Evolutionary conservation across 1,284 basidiomycete species (phyloP).

Genomic region (Fomitopsis palustris): DNA sequence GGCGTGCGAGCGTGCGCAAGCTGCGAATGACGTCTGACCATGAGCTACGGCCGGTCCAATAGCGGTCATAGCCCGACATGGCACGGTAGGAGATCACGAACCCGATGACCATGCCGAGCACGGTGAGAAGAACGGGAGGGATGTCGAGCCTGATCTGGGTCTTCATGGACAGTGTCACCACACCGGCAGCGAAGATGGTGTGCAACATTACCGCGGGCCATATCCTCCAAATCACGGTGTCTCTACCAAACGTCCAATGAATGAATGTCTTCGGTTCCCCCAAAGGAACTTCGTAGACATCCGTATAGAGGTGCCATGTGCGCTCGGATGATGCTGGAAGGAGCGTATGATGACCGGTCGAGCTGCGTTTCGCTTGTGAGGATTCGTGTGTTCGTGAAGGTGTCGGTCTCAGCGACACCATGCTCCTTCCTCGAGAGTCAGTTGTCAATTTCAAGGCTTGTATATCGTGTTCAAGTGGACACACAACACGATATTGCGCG

Average conservation of each 20-base stretch:
- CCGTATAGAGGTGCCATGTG: neutral
- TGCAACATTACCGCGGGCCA: slow-evolving; percentile 66
- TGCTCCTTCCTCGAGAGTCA: neutral
- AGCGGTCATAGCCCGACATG: slow-evolving; percentile 61
- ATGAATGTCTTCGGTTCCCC: slow-evolving; percentile 31
- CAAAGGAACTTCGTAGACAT: slow-evolving; percentile 11
- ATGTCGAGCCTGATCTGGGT: slow-evolving; percentile 41
- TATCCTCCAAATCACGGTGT: slow-evolving; percentile 60
- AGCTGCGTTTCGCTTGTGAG: neutral
- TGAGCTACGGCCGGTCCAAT: slow-evolving; percentile 57
- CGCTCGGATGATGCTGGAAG: slow-evolving; percentile 1
- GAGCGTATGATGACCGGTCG: neutral
- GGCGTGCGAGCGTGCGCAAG: slow-evolving; percentile 44
- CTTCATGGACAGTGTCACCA: slow-evolving; percentile 43
- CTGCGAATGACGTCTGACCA: slow-evolving; percentile 59
- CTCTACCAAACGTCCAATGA: slow-evolving; percentile 58
- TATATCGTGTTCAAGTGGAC: too few species aligned
- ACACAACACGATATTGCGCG: too few species aligned
- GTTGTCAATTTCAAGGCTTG: too few species aligned
- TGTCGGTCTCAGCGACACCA: neutral
- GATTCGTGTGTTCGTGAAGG: neutral
- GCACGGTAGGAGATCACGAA: slow-evolving; percentile 70
- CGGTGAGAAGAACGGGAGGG: slow-evolving; percentile 56
- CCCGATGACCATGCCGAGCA: slow-evolving; percentile 66
- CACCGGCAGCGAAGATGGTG: slow-evolving; percentile 54